Evolutionary conservation across 257 asterid genomes (phyloP), one percentile per base, ranked within the genome.

Genomic region (Leptodermis oblonga): DNA sequence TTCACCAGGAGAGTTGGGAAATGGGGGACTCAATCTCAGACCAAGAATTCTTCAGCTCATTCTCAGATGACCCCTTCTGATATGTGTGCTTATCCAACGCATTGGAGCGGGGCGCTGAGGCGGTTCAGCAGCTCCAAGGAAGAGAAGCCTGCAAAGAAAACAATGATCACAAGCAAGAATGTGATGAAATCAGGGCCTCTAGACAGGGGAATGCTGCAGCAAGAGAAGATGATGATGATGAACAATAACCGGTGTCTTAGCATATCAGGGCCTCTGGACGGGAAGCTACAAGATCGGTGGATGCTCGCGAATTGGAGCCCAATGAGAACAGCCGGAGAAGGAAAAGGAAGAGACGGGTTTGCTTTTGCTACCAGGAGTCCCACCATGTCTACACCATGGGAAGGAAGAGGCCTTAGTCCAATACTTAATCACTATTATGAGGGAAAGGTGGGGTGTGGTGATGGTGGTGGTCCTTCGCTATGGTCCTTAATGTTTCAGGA

Each of bases 401-500:
- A 75, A 26, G 81, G 43, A 60, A 71, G 75, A 74, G 85, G 83
- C 12, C 67, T 74, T 62, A 91, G 93, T 80, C 96, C 97, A 51
- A 79, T 79, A 39, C 74, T 76, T 73, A 76, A 65, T 26, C 73
- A 72, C 74, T 80, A 67, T 69, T 69, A 49, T 11, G 78, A 79
- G 54, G 90, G 69, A 18, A 86, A 73, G 58, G 6, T 68, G 1
- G 79, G 78, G n/a, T 70, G 66, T 51, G 64, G 14, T 65, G 86
- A 72, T 71, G 84, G 71, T 36, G 91, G 81, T 41, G 76, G 66
- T 49, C 82, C 85, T 13, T 92, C 96, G 7, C 82, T 82, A 1
- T 92, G 97, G 96, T 89, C 96, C 55, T 62, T 89, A 56, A 87
- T 92, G 97, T 92, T 92, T 89, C 88, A 87, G 74, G 89, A 89